Percentiles rank a stretch among this genome's conserved stretches.
Conservation (phyloP, 108 stramenopile genomes). For the Schizochytrium sp. region DNA sequence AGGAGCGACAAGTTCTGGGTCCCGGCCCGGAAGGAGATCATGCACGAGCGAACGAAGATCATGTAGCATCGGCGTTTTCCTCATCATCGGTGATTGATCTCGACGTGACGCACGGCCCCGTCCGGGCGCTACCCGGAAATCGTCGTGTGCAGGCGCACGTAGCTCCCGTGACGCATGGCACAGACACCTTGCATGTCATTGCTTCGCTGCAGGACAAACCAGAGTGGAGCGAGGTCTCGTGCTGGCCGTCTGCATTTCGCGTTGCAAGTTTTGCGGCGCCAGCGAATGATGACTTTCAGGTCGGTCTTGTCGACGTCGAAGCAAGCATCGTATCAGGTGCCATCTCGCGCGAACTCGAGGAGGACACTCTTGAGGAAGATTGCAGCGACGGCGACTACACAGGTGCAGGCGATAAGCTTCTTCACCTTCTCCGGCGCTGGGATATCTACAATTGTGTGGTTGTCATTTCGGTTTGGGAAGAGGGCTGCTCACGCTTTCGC, state of each 20-base stretch:
- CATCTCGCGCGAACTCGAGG: not conserved
- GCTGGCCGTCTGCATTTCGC: conserved; percentile 4
- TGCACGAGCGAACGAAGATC: too few species aligned
- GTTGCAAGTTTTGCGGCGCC: not conserved
- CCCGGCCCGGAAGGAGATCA: too few species aligned
- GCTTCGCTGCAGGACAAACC: not conserved
- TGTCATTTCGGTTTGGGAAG: not conserved
- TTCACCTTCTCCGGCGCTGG: not conserved
- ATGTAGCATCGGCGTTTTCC: too few species aligned
- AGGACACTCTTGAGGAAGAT: not conserved
- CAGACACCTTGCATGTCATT: not conserved
- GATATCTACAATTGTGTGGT: not conserved
- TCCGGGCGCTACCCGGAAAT: not conserved
- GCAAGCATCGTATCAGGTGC: not conserved
- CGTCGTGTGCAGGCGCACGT: not conserved
- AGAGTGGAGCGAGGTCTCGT: not conserved
- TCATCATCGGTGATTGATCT: not conserved
- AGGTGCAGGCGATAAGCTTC: not conserved
- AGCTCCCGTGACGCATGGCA: not conserved
- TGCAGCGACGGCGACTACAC: not conserved
- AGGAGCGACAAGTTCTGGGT: too few species aligned
- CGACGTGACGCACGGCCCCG: not conserved
- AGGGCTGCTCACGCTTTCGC: not conserved
- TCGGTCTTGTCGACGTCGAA: not conserved
- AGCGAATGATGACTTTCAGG: not conserved